These are phyloP conservation scores for Penicillium digitatum DNA, from an alignment of 2,329 filamentous ascomycete species.

Conservation along the genomic window DNA sequence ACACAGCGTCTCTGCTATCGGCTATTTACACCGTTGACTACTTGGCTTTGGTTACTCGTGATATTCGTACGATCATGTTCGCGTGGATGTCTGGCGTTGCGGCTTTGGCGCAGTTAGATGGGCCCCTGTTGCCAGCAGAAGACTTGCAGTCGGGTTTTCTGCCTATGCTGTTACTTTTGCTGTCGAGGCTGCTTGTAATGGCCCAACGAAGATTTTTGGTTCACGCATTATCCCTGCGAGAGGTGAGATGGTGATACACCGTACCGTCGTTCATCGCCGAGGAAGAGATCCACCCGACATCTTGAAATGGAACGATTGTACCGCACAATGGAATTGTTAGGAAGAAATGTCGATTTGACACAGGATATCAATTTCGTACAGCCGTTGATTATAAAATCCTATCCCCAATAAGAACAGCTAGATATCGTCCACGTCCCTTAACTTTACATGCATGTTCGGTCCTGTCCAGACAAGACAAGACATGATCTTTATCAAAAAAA, in stretches of 20 bases:
- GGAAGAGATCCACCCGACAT: neutral
- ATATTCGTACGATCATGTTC: conserved; percentile 6
- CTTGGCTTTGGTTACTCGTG: neutral
- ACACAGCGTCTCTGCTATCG: neutral
- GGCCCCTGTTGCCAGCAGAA: conserved; percentile 3
- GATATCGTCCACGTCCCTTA: conserved; percentile 19
- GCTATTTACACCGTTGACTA: neutral
- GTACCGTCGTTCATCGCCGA: neutral
- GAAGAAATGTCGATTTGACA: neutral
- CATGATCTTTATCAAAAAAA: conserved; percentile 20
- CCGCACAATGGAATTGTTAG: neutral
- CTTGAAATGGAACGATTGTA: neutral
- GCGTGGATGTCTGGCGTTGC: conserved; percentile 2
- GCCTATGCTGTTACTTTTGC: conserved; percentile 7
- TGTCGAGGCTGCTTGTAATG: neutral
- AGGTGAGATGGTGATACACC: neutral
- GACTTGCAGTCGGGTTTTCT: conserved; percentile 7
- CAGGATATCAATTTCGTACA: conserved; percentile 6
- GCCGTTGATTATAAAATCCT: conserved; percentile 9
- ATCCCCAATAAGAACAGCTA: conserved; percentile 1
- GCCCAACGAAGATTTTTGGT: neutral
- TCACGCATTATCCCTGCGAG: conserved; percentile 6
- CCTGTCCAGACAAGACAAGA: conserved; percentile 16
- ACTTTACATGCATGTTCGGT: conserved; percentile 24
- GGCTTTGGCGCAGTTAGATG: conserved; percentile 7